phyloP scores from a whole-genome alignment of 768 basidiomycete genomes.

The Tricholoma bakamatsutake region DNA sequence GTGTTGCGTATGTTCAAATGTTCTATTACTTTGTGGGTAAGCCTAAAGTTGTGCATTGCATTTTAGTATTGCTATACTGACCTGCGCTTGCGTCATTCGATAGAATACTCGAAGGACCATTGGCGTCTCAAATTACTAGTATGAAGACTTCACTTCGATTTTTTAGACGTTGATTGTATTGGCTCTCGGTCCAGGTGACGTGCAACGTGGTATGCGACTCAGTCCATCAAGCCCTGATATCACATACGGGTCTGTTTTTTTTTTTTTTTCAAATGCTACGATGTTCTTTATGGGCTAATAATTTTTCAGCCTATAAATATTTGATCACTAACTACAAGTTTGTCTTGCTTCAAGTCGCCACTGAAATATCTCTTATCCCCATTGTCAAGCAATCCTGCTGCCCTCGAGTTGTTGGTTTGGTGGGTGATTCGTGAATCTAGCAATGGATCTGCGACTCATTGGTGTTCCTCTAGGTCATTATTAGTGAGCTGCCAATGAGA shows the following conservation, averaged over 20 bases:
- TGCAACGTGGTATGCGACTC: background rate
- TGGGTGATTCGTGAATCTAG: no score
- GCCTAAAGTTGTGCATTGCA: no score
- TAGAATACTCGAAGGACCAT: background rate
- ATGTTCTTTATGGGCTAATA: background rate
- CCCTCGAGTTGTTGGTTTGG: no score
- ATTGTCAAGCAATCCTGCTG: no score
- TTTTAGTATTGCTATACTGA: no score
- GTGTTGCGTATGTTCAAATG: constrained; percentile 15
- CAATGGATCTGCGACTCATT: no score
- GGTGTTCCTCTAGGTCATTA: no score
- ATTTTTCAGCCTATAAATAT: constrained; percentile 14
- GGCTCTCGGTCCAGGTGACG: background rate
- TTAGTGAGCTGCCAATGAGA: no score
- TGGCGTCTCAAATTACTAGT: constrained; percentile 1
- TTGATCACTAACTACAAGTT: constrained; percentile 16
- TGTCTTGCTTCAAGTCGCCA: constrained; percentile 13
- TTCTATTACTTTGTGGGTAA: constrained; percentile 11
- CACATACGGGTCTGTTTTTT: background rate
- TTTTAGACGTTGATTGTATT: no score
- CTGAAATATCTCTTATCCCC: no score
- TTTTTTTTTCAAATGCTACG: no score
- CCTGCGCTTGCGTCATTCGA: no score
- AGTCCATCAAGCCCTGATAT: background rate
- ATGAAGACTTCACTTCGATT: background rate